Evolutionary conservation across 768 basidiomycete genomes (phyloP), one percentile per base, ranked within the genome.

Genomic region (Agrocybe pediades): DNA sequence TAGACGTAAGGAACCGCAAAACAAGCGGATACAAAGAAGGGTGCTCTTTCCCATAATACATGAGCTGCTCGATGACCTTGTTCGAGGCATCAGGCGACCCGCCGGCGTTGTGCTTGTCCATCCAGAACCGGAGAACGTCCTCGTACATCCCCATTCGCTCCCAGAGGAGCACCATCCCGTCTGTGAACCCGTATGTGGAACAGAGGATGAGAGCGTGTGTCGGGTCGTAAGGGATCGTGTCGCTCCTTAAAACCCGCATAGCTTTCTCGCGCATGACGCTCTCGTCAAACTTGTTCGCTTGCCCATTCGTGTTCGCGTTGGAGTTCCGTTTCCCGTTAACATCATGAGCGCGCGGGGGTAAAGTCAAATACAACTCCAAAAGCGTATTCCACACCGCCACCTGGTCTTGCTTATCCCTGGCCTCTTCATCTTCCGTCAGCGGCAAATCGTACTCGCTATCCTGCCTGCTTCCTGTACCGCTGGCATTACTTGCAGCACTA

Each of bases 81-180:
- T 62, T 71, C 1, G 80, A 78, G 16, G 79, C 78, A 15, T 56
- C 65, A 0, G 72, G 64, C 6, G 65, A 56, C 2, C 55, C 51
- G 11, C 71, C 78, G 30, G 75, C 74, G 16, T 66, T 70, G 51
- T 88, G 78, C 55, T 79, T 79, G 53, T 91, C 90, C 82, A 96
- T 95, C 88, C 89, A 95, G 74, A 92, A 97, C 20, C 95, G 82
- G 25, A 98, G 66, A 43, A 98, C 86, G 60, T 97, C 95, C 62
- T 98, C 96, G 67, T 93, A 92, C 96, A 97, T 95, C 6, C 90
- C 94, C 74, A 95, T 77, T 56, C 82, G 85, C 72, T 97, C 97
- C 92, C 95, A 98, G 2, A 98, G 77, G 4, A 91, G 71, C 2
- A 98, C 89, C 9, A 96, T 80, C 1, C 97, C 97, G 0, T 83